phyloP scores from a whole-genome alignment of 306 rosid genomes.

The Lathyrus aphaca region DNA sequence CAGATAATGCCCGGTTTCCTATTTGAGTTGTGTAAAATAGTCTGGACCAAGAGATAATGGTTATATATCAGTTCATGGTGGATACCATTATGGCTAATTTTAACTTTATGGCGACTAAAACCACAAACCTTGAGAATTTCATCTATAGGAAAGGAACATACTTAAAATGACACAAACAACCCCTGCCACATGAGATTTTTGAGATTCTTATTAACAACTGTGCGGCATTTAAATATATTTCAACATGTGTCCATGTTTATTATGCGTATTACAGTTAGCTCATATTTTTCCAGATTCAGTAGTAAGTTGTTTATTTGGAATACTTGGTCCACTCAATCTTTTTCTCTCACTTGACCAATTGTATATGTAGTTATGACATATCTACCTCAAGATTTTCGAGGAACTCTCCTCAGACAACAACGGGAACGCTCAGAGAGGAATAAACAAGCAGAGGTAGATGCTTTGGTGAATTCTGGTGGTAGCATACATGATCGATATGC shows the following conservation, averaged over 20 bases:
- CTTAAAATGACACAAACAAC: background rate
- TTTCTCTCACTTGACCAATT: conserved; percentile 24
- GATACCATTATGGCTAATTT: too few species aligned
- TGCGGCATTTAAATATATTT: conserved; percentile 21
- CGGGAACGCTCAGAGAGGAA: conserved; percentile 97
- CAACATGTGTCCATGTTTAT: conserved; percentile 16
- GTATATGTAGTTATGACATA: conserved; percentile 84
- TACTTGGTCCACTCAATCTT: conserved; percentile 4
- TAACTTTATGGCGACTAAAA: too few species aligned
- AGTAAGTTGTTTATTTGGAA: background rate
- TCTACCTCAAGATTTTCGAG: conserved; percentile 99
- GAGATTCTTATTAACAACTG: conserved; percentile 17
- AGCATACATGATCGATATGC: conserved; percentile 79
- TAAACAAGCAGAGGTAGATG: conserved; percentile 87
- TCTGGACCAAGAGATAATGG: too few species aligned
- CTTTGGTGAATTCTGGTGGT: conserved; percentile 82
- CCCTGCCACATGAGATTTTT: background rate
- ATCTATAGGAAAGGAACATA: too few species aligned
- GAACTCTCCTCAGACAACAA: conserved; percentile 85
- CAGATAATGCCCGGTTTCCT: too few species aligned
- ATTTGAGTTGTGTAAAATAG: too few species aligned
- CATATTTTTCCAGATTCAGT: background rate
- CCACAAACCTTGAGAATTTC: too few species aligned
- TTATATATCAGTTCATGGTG: too few species aligned
- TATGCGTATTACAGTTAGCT: conserved; percentile 2